Evolutionary conservation across 306 rosid genomes (phyloP).

Genomic region (Styphnolobium japonicum): DNA sequence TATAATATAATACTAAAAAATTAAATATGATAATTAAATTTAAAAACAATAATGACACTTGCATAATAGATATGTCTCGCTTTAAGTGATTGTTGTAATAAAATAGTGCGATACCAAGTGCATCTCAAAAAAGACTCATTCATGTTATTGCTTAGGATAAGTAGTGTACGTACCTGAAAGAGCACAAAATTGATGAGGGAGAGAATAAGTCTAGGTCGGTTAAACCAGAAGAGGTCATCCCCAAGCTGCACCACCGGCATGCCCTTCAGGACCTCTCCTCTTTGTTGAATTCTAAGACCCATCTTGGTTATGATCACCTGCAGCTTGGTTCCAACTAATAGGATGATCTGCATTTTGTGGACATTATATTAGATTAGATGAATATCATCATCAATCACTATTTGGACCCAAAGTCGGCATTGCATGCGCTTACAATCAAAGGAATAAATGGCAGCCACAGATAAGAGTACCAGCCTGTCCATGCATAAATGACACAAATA

Average conservation of each 20-base stretch:
- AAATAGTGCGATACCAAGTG: no score
- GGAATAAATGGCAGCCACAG: slow-evolving; percentile 85
- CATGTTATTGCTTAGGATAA: not conserved
- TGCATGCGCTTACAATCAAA: slow-evolving; percentile 61
- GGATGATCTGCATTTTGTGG: slow-evolving; percentile 46
- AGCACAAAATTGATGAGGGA: slow-evolving; percentile 79
- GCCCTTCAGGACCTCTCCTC: slow-evolving; percentile 86
- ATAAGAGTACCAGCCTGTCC: slow-evolving; percentile 75
- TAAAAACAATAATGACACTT: no score
- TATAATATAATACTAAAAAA: no score
- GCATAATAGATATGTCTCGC: no score
- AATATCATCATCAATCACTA: not conserved
- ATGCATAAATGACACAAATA: not conserved
- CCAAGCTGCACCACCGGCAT: slow-evolving; percentile 77
- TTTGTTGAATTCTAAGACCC: slow-evolving; percentile 65
- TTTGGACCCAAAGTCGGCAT: not conserved
- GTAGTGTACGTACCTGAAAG: slow-evolving; percentile 57
- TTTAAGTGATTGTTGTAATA: no score
- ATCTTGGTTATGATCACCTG: slow-evolving; percentile 88
- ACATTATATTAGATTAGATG: not conserved
- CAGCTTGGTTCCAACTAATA: slow-evolving; percentile 80
- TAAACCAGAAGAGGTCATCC: slow-evolving; percentile 85
- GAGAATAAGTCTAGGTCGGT: slow-evolving; percentile 67
- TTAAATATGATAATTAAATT: no score
- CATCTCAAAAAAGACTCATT: no score